phyloP scores from a whole-genome alignment of 1,139 yeast genomes.

The Insectozyma bohioensis region DNA sequence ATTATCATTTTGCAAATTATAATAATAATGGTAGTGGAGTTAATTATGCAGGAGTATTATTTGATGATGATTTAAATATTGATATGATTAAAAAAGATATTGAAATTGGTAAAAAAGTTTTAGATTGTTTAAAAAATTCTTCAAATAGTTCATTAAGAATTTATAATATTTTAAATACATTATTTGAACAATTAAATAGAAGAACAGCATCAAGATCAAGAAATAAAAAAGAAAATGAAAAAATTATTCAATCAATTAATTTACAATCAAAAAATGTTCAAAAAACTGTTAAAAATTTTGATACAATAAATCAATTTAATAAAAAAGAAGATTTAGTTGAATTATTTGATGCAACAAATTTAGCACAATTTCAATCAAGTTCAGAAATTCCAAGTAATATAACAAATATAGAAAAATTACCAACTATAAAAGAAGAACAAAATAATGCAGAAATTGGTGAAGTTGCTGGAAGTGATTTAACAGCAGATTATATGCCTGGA shows the following conservation, averaged over 20 bases:
- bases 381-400: slow-evolving; percentile 11
- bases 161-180: slow-evolving; percentile 71
- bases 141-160: slow-evolving; percentile 80
- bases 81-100: slow-evolving; percentile 77
- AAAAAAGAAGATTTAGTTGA: slow-evolving; percentile 12
- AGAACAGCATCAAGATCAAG: slow-evolving; percentile 51
- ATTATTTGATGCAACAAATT: slow-evolving; percentile 13
- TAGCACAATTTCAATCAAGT: slow-evolving; percentile 15
- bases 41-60: slow-evolving; percentile 47
- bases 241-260: slow-evolving; percentile 7
- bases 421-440: slow-evolving; percentile 11
- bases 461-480: slow-evolving; percentile 11
- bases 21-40: slow-evolving; percentile 26
- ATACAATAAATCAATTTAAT: slow-evolving; percentile 31
- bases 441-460: slow-evolving; percentile 13
- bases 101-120: slow-evolving; percentile 74
- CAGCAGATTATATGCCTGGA: slow-evolving; percentile 60
- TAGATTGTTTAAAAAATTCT: slow-evolving; percentile 68
- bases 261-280: slow-evolving; percentile 23
- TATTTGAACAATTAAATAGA: slow-evolving; percentile 79
- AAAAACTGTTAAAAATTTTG: slow-evolving; percentile 34
- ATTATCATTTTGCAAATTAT: slow-evolving; percentile 68
- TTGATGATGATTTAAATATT: slow-evolving; percentile 61
- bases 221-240: slow-evolving; percentile 4
- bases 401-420: slow-evolving; percentile 6